Evolutionary conservation across 148 eudicot genomes (phyloP), one percentile per base, ranked within the genome.

Genomic region (Chenopodium album): DNA sequence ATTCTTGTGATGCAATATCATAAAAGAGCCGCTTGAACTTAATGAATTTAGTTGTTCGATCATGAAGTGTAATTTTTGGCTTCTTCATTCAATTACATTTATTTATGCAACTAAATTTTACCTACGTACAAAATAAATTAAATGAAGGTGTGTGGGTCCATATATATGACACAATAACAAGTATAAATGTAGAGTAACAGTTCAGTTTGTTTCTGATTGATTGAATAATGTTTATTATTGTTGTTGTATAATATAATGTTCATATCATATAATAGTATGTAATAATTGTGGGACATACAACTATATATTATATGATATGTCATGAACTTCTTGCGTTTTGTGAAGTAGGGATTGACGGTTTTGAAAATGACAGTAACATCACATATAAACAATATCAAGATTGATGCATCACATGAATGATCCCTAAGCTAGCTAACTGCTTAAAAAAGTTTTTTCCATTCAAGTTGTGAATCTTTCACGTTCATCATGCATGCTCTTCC

Each of bases 381-480:
- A 44, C 65, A 17, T 56, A 60, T 34, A 59, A 19, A 56, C 34
- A 17, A 66, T 29, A 26, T 20, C 11, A n/a, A 4, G 28, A 1
- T 12, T 23, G 29, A 62, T 62, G 54, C 44, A 80, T 60, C 19
- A 22, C 44, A 41, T 41, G 44, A 41, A 41, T 19, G 22, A 59
- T 41, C 31, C 56, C 52, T 23, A 72, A 52, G 20, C 16, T 22
- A 10, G 11, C 68, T 34, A 48, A 62, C 29, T 56, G 7, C 54
- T 41, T 41, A 4, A 56, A 72, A 72, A 72, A 59, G 67, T 71
- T 9, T 16, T 37, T 4, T 71, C 64, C 10, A 62, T 60, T 17
- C 77, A 41, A 80, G 71, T 60, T 52, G 83, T 81, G 83, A 81
- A 75, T 75, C 79, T 48, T 75, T 81, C 83, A 81, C 83, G 83